Base-by-base conservation (phyloP, 208 protist species). In the Acanthamoeba sp. region DNA sequence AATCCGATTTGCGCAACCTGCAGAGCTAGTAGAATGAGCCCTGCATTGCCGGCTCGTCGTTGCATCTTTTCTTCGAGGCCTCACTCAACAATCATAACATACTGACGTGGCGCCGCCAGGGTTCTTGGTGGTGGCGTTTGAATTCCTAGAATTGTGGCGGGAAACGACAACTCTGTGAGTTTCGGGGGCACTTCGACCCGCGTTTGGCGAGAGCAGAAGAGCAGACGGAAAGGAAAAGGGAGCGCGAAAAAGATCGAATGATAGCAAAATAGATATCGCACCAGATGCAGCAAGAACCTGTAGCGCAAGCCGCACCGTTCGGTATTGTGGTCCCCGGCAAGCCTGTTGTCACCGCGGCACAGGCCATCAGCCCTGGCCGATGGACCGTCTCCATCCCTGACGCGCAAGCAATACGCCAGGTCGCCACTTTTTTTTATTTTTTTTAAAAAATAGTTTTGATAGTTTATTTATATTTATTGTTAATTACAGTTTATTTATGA, bases 1-100 rank as follows among this genome's bases (percentile, higher is more conserved):
- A 80, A 38, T 16, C 91, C 91, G 29, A 94, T 45, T 20, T 38
- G 69, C 10, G 78, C 78, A 9, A 94, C 91, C 50, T 94, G 71
- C 32, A 94, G 20, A 9, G 52, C 27, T 0, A 89, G 42, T 45
- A 94, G 29, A 24, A 94, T 38, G 9, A 94, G 52, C 18, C 87
- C 87, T 14, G 66, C 29, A 18, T 92, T 66, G 34, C 55, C 52
- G 22, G 45, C 82, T 20, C 55, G 59, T 64, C 82, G 45, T 32
- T 38, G 82, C 45, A 29, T 80, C 7, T 34, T 80, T 16, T 36
- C n/a, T n/a, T n/a, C n/a, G n/a, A n/a, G n/a, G n/a, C n/a, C n/a
- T n/a, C n/a, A n/a, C n/a, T n/a, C n/a, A 50, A 50, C 12, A 50
- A 50, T 16, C 4, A 50, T 12, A 12, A 50, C 4, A 50, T 12